Base-by-base conservation (phyloP, 2,329 filamentous ascomycete genomes). In the Trichophyton schoenleinii region DNA sequence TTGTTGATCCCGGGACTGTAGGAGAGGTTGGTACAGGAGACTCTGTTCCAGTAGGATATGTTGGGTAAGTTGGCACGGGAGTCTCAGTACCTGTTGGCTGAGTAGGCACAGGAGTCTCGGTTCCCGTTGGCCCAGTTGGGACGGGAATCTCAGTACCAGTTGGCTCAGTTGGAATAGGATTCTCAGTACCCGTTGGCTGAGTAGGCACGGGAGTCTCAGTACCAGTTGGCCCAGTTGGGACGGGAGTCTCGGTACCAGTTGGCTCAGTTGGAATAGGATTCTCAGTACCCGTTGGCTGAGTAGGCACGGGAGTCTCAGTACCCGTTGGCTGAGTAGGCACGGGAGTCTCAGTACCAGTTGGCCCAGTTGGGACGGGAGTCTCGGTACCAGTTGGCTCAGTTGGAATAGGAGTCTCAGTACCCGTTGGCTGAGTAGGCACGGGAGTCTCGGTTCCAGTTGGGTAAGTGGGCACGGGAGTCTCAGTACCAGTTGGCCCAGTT, bases 141-240 rank as follows among this genome's bases (percentile, higher is more conserved):
- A 52, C 46, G 1, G 46, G 46, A 22, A 3, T 52, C 46, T 52
- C 46, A 22, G 18, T 52, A 13, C 25, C 25, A 1, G 25, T 28
- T 6, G 42, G 34, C 42, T 31, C 28, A 15, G 65, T 62, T 55
- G 62, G 36, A 38, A 13, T 38, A 2, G 36, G 44, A 57, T 20
- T 59, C 5, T 15, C 41, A 15, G 41, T 44, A 0, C 13, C 18
- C 15, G 36, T 38, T 52, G 57, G 28, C 22, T 36, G 3, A 7
- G 53, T 57, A 1, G 53, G 36, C 1, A 15, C 8, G 2, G 53
- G 34, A 57, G 13, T 34, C 52, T 55, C 52, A 22, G 22, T 59
- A 1, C 34, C 46, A n/a, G 60, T 49, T 4, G 48, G 28, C 28
- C 41, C 25, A 36, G 42, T 36, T 3, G 31, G 38, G 3, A 41